phyloP scores from a whole-genome alignment of 2,329 filamentous ascomycete species.

The Lojkania enalia region DNA sequence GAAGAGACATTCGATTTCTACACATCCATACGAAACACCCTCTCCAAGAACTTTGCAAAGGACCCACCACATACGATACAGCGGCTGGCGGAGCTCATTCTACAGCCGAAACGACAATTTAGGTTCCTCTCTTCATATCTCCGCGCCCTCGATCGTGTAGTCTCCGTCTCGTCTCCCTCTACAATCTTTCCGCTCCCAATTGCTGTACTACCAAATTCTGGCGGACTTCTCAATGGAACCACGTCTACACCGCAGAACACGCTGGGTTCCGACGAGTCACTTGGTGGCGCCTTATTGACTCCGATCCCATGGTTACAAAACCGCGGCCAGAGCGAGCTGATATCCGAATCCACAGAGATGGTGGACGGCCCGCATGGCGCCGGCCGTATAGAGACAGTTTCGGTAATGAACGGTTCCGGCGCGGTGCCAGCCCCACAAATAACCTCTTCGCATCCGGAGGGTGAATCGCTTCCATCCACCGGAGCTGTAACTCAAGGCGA shows the following conservation, averaged over 20 bases:
- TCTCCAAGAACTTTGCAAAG: conserved; percentile 68
- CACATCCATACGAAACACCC: conserved; percentile 50
- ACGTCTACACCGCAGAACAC: conserved; percentile 48
- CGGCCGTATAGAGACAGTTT: conserved; percentile 79
- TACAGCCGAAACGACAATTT: conserved; percentile 78
- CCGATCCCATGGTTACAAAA: conserved; percentile 84
- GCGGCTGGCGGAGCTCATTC: conserved; percentile 82
- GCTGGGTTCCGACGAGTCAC: conserved; percentile 81
- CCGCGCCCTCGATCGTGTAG: conserved; percentile 85
- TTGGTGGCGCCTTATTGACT: conserved; percentile 88
- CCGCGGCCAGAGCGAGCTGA: conserved; percentile 60
- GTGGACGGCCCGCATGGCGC: conserved; percentile 80
- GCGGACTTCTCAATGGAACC: conserved; percentile 63
- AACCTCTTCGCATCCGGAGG: conserved; percentile 38
- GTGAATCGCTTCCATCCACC: conserved; percentile 41
- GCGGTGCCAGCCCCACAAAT: conserved; percentile 22
- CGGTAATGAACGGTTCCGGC: conserved; percentile 57
- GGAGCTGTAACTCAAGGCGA: conserved; percentile 71
- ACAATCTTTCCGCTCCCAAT: conserved; percentile 82
- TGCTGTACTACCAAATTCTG: conserved; percentile 55
- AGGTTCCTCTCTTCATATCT: conserved; percentile 80
- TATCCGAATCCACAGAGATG: conserved; percentile 76
- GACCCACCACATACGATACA: conserved; percentile 92
- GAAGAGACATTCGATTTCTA: conserved; percentile 37
- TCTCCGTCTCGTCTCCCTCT: conserved; percentile 82